Evolutionary conservation across 306 rosid species (phyloP).

Genomic region (Trichosanthes truncata): DNA sequence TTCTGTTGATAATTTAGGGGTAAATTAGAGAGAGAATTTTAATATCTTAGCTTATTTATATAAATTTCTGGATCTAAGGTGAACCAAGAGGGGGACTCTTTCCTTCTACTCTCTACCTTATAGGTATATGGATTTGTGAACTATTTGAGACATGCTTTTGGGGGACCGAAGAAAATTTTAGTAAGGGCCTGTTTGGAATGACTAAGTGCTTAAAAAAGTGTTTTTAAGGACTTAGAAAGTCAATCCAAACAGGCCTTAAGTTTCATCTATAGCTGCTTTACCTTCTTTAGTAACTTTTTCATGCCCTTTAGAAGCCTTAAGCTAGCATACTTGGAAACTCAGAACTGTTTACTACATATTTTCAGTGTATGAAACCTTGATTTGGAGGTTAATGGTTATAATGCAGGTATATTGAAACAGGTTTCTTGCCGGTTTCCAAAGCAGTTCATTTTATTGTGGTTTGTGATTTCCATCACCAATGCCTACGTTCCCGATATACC

Average conservation of each 20-base stretch:
- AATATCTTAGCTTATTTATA: background rate
- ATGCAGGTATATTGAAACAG: slow-evolving; percentile 41
- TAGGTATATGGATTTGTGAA: background rate
- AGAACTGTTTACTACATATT: background rate
- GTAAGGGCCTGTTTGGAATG: background rate
- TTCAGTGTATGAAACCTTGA: background rate
- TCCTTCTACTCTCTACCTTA: too few relatives aligned
- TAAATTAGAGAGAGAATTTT: background rate
- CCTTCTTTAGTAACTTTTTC: background rate
- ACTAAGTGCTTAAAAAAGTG: too few relatives aligned
- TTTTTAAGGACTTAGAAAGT: too few relatives aligned
- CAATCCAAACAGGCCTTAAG: too few relatives aligned
- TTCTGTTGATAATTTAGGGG: background rate
- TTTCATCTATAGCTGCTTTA: background rate
- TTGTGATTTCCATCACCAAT: slow-evolving; percentile 23
- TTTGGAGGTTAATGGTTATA: background rate
- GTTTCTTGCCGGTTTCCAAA: slow-evolving; percentile 28
- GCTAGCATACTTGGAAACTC: background rate
- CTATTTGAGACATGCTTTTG: background rate
- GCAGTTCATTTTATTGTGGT: slow-evolving; percentile 37
- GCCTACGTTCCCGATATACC: slow-evolving; percentile 20
- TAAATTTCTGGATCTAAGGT: background rate
- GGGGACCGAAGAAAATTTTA: background rate
- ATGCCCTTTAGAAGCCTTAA: background rate
- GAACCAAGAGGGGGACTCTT: background rate